Conservation (phyloP, 495 filamentous ascomycete species). For the Penicillium salamii region DNA sequence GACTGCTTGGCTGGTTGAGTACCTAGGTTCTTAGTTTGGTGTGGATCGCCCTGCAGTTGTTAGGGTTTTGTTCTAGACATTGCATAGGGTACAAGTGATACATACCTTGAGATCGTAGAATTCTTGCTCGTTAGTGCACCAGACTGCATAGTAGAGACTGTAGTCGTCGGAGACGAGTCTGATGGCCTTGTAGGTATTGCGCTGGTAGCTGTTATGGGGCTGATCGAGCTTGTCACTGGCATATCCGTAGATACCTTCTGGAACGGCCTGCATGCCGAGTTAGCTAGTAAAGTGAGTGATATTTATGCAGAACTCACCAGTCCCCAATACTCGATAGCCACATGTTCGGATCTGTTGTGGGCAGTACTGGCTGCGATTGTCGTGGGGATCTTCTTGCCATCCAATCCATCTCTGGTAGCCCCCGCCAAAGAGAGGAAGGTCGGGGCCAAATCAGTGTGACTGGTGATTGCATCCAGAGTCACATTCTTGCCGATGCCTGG, state of each 20-base stretch:
- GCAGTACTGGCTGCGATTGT: conserved; percentile 23
- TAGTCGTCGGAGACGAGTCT: conserved; percentile 50
- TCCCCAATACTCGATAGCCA: conserved; percentile 63
- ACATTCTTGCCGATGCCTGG: conserved; percentile 49
- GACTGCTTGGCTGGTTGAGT: conserved; percentile 14
- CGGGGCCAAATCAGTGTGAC: conserved; percentile 65
- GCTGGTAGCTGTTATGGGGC: conserved; percentile 21
- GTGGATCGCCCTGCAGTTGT: conserved; percentile 45
- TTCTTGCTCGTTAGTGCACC: conserved; percentile 59
- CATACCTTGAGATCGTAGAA: conserved; percentile 52
- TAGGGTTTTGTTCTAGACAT: conserved; percentile 1
- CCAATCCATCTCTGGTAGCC: conserved; percentile 41
- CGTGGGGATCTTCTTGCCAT: conserved; percentile 52
- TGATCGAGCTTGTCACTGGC: conserved; percentile 18
- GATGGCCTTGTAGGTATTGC: conserved; percentile 62
- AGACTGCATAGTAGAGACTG: conserved; percentile 57
- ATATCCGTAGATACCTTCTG: conserved; percentile 47
- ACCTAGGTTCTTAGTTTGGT: conserved; percentile 53
- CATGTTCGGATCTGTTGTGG: conserved; percentile 51
- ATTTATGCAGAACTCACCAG: conserved; percentile 21
- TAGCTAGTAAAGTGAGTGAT: neutral
- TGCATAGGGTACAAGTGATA: too few relatives aligned
- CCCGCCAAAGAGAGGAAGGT: conserved; percentile 54
- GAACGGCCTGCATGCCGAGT: conserved; percentile 28
- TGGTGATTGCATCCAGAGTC: conserved; percentile 52